Conservation (phyloP, 1,284 basidiomycete species). For the Leccinum subspadiceum region DNA sequence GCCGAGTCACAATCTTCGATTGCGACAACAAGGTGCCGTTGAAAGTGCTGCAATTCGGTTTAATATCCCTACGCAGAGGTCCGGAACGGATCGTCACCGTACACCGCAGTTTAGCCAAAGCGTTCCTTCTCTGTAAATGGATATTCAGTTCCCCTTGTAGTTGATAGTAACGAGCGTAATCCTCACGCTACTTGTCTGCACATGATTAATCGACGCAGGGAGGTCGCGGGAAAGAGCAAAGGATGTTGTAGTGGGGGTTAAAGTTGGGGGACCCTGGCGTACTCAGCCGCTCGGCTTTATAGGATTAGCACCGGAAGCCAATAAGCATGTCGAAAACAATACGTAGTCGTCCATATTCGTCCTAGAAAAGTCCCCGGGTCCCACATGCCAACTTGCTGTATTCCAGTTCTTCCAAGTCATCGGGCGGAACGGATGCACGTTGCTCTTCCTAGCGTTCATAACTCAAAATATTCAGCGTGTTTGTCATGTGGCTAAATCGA, state of each 20-base stretch:
- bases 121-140: slow-evolving; percentile 59
- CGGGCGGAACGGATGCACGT: slow-evolving; percentile 19
- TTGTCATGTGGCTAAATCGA: slow-evolving; percentile 34
- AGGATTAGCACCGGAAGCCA: slow-evolving; percentile 26
- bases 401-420: slow-evolving; percentile 17
- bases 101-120: slow-evolving; percentile 68
- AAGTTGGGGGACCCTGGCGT: slow-evolving; percentile 17
- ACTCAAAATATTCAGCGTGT: slow-evolving; percentile 22
- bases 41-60: slow-evolving; percentile 55
- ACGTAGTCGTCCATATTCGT: slow-evolving; percentile 30
- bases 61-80: slow-evolving; percentile 2
- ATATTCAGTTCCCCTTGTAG: slow-evolving; percentile 9
- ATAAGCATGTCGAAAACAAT: slow-evolving; percentile 30
- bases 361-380: slow-evolving; percentile 24
- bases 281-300: slow-evolving; percentile 24
- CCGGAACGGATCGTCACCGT: slow-evolving; percentile 27
- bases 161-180: slow-evolving; percentile 11
- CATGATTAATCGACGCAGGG: slow-evolving; percentile 34
- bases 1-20: slow-evolving; percentile 65
- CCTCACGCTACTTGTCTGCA: slow-evolving; percentile 57
- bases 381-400: slow-evolving; percentile 32
- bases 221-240: not conserved
- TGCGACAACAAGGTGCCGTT: slow-evolving; percentile 64
- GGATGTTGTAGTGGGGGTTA: slow-evolving; percentile 7
- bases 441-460: slow-evolving; percentile 14